phyloP scores from a whole-genome alignment of 2,329 filamentous ascomycete species.

The Neurospora sp. region DNA sequence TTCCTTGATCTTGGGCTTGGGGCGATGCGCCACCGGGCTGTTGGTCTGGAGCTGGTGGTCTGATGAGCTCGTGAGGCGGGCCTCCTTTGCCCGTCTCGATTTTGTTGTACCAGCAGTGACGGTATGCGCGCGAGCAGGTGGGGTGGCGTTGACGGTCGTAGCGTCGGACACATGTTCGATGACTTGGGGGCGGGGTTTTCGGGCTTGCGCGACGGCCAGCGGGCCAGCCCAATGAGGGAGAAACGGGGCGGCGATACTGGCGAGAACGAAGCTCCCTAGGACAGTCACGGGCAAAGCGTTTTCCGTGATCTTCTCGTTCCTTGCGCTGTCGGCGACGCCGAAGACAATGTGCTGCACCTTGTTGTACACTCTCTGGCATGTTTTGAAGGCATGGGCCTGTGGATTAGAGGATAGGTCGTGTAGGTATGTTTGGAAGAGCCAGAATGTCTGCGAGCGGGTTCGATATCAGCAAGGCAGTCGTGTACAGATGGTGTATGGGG shows the following conservation, averaged over 20 bases:
- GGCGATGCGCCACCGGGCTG: conserved; percentile 9
- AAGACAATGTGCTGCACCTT: conserved; percentile 85
- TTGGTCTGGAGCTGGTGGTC: conserved; percentile 23
- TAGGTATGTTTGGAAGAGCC: conserved; percentile 82
- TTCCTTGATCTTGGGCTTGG: conserved; percentile 11
- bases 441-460: conserved; percentile 57
- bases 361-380: conserved; percentile 75
- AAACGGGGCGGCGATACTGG: conserved; percentile 64
- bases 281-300: conserved; percentile 74
- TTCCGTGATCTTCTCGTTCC: conserved; percentile 69
- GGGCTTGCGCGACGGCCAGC: conserved; percentile 70
- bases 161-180: conserved; percentile 53
- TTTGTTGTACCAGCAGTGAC: conserved; percentile 42
- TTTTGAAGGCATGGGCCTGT: conserved; percentile 69
- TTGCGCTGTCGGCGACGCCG: conserved; percentile 58
- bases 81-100: conserved; percentile 36
- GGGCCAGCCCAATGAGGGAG: conserved; percentile 72
- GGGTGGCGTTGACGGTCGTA: conserved; percentile 32
- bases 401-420: conserved; percentile 70
- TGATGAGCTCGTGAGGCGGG: conserved; percentile 35
- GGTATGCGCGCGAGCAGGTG: conserved; percentile 60
- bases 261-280: conserved; percentile 69
- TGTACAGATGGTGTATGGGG: conserved; percentile 5
- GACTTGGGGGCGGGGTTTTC: conserved; percentile 55
- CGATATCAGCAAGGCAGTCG: conserved; percentile 12